Evolutionary conservation across 2,329 filamentous ascomycete species (phyloP), one percentile per base, ranked within the genome.

Genomic region (Penicillium griseofulvum): DNA sequence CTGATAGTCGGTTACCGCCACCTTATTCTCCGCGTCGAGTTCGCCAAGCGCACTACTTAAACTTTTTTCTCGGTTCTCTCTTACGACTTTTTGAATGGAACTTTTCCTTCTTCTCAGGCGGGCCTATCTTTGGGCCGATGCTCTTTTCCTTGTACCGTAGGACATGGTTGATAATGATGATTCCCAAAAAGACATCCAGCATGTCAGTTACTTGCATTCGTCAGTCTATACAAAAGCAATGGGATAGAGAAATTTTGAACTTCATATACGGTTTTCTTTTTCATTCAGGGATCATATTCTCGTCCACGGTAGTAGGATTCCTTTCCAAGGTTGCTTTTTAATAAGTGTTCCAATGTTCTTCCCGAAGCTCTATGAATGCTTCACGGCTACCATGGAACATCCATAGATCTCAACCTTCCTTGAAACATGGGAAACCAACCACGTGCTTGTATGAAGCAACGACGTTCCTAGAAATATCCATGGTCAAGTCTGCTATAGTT

Each of bases 1-100:
- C 50, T 43, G 58, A 34, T 57, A 79, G 76, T 78, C 69, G 78
- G 78, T 68, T 81, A 80, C 66, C 77, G 77, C 62, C 78, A 80
- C 70, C 72, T 81, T 63, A 81, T 81, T 65, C 71, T 81, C 49
- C 77, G 77, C 58, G 78, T 81, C 62, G 78, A 81, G 66, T 81
- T 81, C 65, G 78, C 78, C 52, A 81, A 80, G 72, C 72, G 77
- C 59, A 65, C 74, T 61, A 66, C 74, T 66, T 73, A 73, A 63
- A 69, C 46, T 59, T 57, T 56, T 59, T 61, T 58, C 57, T 53
- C 56, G 58, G 49, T 64, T 65, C 62, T 63, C 49, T 61, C 65
- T 68, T 59, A 69, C 65, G 65, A 67, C 65, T 65, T 61, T 68
- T 51, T 63, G 53, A 57, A 56, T 66, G 62, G 62, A 62, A 65